phyloP scores from a whole-genome alignment of 208 protist genomes.

The Naegleria fowleri region DNA sequence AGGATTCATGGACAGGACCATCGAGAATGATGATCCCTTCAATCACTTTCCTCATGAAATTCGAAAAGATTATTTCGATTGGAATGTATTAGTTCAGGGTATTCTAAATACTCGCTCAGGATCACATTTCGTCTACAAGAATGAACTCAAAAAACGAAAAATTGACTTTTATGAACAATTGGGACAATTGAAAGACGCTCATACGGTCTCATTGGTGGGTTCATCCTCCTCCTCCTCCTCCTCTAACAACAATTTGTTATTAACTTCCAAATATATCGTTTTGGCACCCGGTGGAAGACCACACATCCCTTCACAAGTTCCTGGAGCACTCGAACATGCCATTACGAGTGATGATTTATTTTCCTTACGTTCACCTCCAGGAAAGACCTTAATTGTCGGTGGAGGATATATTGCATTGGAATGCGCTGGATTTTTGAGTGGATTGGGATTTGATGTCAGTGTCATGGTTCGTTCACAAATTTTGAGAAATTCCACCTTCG shows the following conservation, averaged over 20 bases:
- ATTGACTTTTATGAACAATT: constrained; percentile 63
- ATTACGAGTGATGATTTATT: constrained; percentile 78
- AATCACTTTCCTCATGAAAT: background rate
- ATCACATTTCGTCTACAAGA: constrained; percentile 65
- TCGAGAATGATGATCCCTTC: too few relatives aligned
- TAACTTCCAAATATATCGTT: constrained; percentile 53
- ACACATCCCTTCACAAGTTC: constrained; percentile 48
- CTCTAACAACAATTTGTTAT: background rate
- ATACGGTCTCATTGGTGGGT: constrained; percentile 52
- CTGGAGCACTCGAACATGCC: constrained; percentile 45
- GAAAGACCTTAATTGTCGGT: constrained; percentile 70
- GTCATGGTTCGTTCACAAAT: constrained; percentile 76
- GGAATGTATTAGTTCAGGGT: constrained; percentile 43
- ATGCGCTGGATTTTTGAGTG: constrained; percentile 77
- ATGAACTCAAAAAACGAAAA: constrained; percentile 46
- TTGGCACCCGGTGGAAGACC: constrained; percentile 64
- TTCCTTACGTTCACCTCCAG: constrained; percentile 53
- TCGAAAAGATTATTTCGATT: constrained; percentile 18
- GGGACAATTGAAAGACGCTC: constrained; percentile 50
- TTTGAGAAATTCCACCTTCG: constrained; percentile 70
- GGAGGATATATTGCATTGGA: constrained; percentile 82
- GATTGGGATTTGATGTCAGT: constrained; percentile 66
- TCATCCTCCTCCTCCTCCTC: background rate
- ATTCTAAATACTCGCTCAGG: constrained; percentile 57
- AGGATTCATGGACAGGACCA: too few relatives aligned